Evolutionary conservation across 2,329 filamentous ascomycete genomes (phyloP), one percentile per base, ranked within the genome.

Genomic region (Diaporthe vexans): DNA sequence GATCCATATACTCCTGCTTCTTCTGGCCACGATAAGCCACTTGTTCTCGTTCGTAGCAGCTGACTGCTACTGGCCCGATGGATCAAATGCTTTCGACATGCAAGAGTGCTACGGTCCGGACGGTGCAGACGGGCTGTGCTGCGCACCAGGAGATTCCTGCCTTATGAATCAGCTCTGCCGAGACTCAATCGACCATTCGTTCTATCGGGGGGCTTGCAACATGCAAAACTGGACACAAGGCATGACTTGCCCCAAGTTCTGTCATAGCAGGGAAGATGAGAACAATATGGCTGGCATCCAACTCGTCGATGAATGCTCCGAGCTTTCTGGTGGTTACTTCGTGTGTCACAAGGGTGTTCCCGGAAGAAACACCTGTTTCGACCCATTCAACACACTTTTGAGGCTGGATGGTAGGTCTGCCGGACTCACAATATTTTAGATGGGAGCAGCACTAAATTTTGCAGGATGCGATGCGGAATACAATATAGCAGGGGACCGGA

Each of bases 11-110:
- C 8, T 71, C 19, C 33, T 61, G 13, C 33, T 40, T 15, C 37
- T 59, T 33, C 51, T 63, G 46, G 26, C 48, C 8, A n/a, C 21
- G 1, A 15, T 43, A 10, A 21, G 1, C 37, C 21, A 63, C n/a
- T 9, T 72, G 17, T 29, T 35, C n/a, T 24, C 46, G 2, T 33
- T 72, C 6, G 69, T 54, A 13, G 33, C 46, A 26, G 69, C 69
- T 5, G 57, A 72, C 33, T 72, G 69, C 69, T 72, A 63, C 57
- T 72, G 69, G 69, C 69, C 33, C 3, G 69, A 72, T 43, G 69
- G 69, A 26, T 72, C 69, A n/a, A 43, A 54, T 3, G 69, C 69
- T 54, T 43, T 11, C 35, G 57, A 63, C 46, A 72, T 72, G 69
- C 69, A 72, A 37, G 69, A 72, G 35, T 72, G 69, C 69, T 72